Conservation (phyloP, 2,329 filamentous ascomycete genomes). For the Hypoxylon sp. region DNA sequence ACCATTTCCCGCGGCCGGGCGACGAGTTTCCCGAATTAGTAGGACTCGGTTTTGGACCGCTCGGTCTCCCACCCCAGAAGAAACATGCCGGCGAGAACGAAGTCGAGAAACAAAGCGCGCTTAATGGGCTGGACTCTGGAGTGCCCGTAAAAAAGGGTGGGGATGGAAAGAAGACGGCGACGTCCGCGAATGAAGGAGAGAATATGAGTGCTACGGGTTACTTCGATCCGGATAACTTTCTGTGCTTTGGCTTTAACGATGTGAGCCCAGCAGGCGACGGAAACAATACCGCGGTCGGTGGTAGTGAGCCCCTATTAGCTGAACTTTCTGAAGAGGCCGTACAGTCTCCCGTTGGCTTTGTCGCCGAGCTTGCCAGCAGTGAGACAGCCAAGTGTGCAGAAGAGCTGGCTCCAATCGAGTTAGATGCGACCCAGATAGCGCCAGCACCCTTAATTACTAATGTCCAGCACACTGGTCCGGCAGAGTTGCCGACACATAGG, state of each 20-base stretch:
- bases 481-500: slow-evolving; percentile 49
- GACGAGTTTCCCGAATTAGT: slow-evolving; percentile 71
- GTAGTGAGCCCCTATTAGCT: slow-evolving; percentile 20
- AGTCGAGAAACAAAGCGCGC: slow-evolving; percentile 56
- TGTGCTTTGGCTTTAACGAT: slow-evolving; percentile 66
- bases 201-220: slow-evolving; percentile 57
- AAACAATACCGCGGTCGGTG: slow-evolving; percentile 48
- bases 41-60: slow-evolving; percentile 55
- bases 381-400: slow-evolving; percentile 54
- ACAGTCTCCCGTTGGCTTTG: slow-evolving; percentile 49
- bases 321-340: slow-evolving; percentile 46
- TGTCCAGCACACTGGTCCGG: slow-evolving; percentile 35
- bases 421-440: slow-evolving; percentile 48
- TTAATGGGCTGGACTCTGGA: slow-evolving; percentile 27
- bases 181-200: slow-evolving; percentile 47
- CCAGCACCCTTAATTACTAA: slow-evolving; percentile 34
- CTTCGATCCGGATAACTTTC: slow-evolving; percentile 68
- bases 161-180: slow-evolving; percentile 41
- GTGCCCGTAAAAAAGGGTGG: slow-evolving; percentile 43
- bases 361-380: slow-evolving; percentile 51
- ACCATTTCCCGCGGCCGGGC: slow-evolving; percentile 69
- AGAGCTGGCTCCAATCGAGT: slow-evolving; percentile 53
- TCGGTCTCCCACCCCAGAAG: slow-evolving; percentile 66
- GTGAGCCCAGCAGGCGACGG: slow-evolving; percentile 61
- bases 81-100: slow-evolving; percentile 67